A percentile compares a stretch with the other conserved stretches of the same genome.
phyloP scores from a whole-genome alignment of 2,329 filamentous ascomycete genomes.

The Orbilia oligospora region DNA sequence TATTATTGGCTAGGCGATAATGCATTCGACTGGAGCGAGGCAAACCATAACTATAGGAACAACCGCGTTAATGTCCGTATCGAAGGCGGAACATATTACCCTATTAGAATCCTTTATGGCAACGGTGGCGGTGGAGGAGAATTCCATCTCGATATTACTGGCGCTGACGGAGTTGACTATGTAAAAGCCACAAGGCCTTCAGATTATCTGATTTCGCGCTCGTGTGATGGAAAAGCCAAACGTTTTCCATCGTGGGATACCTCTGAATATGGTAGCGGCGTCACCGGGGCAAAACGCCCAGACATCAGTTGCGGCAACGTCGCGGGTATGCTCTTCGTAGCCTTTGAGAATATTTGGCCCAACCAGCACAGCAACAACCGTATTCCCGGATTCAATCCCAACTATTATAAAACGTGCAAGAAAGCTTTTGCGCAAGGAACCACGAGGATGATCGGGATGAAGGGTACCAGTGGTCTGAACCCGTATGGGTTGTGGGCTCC shows the following conservation, averaged over 20 bases:
- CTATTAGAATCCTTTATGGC: conserved; percentile 19
- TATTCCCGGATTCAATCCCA: conserved; percentile 22
- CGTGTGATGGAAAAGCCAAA: conserved; percentile 26
- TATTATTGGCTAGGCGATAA: conserved; percentile 18
- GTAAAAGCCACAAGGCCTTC: background rate
- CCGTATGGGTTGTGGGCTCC: conserved; percentile 8
- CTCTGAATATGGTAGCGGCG: conserved; percentile 9
- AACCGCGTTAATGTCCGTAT: conserved; percentile 2
- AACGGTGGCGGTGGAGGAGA: conserved; percentile 24
- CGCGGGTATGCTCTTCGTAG: conserved; percentile 14
- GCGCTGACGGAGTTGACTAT: conserved; percentile 24
- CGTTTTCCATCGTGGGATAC: conserved; percentile 15
- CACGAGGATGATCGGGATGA: conserved; percentile 4
- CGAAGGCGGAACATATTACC: conserved; percentile 20
- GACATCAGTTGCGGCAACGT: conserved; percentile 15
- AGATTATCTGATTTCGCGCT: conserved; percentile 23
- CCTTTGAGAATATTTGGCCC: conserved; percentile 9
- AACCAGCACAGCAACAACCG: conserved; percentile 10
- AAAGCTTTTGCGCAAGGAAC: conserved; percentile 14
- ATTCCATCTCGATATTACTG: conserved; percentile 25
- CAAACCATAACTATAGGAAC: conserved; percentile 14
- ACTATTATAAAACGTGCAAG: conserved; percentile 17
- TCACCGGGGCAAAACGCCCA: background rate
- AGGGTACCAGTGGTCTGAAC: conserved; percentile 4
- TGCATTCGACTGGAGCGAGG: conserved; percentile 16